phyloP scores from a whole-genome alignment of 2,329 filamentous ascomycete genomes.

The Colletotrichum sp. region DNA sequence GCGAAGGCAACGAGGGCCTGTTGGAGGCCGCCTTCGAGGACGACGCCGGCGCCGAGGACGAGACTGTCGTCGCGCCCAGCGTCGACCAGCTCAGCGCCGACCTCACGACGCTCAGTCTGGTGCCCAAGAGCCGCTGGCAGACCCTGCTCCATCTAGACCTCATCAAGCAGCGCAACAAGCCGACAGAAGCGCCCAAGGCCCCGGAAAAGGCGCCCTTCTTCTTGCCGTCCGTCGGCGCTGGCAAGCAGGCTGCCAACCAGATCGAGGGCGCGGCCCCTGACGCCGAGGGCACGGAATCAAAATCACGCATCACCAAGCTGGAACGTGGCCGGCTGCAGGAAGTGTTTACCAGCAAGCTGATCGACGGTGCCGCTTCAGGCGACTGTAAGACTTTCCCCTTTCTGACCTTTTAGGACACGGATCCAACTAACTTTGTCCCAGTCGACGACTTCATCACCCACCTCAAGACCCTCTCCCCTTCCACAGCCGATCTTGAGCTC shows the following conservation, averaged over 20 bases:
- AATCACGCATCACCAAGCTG: conserved; percentile 73
- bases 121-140: conserved; percentile 93
- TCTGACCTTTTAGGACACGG: no score
- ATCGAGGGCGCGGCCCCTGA: conserved; percentile 30
- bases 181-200: conserved; percentile 86
- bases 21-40: conserved; percentile 78
- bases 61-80: conserved; percentile 57
- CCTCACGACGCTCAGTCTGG: conserved; percentile 86
- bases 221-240: conserved; percentile 69
- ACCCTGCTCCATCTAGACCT: conserved; percentile 90
- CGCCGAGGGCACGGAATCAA: conserved; percentile 38
- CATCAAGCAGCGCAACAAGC: conserved; percentile 93
- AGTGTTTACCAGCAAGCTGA: conserved; percentile 62
- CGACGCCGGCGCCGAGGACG: conserved; percentile 53
- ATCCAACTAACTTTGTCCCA: conserved; percentile 34
- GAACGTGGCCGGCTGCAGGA: conserved; percentile 64
- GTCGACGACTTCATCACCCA: conserved; percentile 75
- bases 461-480: conserved; percentile 81
- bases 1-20: conserved; percentile 78
- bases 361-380: conserved; percentile 55
- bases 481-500: conserved; percentile 88
- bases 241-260: conserved; percentile 23
- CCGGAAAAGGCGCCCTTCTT: conserved; percentile 98
- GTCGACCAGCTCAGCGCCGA: conserved; percentile 82
- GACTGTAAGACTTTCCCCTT: conserved; percentile 59